phyloP scores from a whole-genome alignment of 441 rosid genomes.

The Pelargonium fulgidum region DNA sequence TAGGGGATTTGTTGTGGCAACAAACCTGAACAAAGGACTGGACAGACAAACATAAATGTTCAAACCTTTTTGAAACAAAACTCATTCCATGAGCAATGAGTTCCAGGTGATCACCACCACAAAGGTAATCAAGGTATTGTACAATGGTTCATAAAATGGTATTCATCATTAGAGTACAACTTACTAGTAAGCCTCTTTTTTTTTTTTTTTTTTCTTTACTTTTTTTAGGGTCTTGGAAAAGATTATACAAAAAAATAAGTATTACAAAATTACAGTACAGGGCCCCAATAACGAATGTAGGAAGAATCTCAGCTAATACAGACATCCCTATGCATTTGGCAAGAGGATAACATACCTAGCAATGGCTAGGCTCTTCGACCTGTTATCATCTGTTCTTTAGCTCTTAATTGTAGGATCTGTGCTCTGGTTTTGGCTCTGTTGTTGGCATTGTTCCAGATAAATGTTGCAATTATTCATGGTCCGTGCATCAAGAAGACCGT shows the following conservation, averaged over 20 bases:
- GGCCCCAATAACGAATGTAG: constrained; percentile 2
- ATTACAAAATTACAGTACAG: constrained; percentile 4
- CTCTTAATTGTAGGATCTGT: constrained; percentile 28
- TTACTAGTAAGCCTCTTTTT: no score
- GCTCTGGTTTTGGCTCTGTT: constrained; percentile 33
- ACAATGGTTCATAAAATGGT: no score
- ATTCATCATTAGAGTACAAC: no score
- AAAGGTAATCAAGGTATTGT: no score
- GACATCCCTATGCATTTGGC: background rate
- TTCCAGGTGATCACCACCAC: no score
- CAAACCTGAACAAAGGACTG: no score
- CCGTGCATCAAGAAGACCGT: constrained; percentile 95
- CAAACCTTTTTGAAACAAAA: no score
- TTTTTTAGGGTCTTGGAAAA: background rate
- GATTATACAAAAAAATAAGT: background rate
- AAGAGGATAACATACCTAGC: background rate
- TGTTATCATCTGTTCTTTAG: constrained; percentile 14
- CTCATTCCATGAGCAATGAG: no score
- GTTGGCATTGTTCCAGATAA: constrained; percentile 42
- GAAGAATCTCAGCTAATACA: background rate
- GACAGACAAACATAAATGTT: no score
- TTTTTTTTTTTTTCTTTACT: no score
- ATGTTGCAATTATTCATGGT: constrained; percentile 78
- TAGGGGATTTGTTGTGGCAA: no score
- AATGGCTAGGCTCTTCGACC: background rate